Base-by-base conservation (phyloP, 2,329 filamentous ascomycete genomes). In the Fusarium solani-melongenae region DNA sequence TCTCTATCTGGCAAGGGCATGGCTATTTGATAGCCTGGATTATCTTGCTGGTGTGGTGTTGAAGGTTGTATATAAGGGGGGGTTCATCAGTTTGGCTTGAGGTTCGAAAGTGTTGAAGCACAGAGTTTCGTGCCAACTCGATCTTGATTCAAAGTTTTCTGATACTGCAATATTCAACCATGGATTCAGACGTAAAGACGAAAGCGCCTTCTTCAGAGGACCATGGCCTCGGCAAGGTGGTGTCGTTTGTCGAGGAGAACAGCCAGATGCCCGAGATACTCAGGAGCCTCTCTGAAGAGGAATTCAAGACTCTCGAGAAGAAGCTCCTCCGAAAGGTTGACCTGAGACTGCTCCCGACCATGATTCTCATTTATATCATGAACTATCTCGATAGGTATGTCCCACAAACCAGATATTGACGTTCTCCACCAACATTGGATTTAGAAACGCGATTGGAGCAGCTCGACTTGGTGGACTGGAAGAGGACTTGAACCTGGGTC, bases 291-390 rank as follows among this genome's bases (percentile, higher is more conserved):
- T 61, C 58, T 20, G 58, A 61, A 2, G 29, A 46, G 17, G 58
- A 61, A 3, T 24, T 59, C 11, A 61, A 61, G 29, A 15, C 46
- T 44, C 27, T 66, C 15, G 60, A 67, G 39, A 64, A 51, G 51
- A 56, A 57, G 3, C 61, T 64, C 0, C 44, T 62, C 11, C 49
- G 59, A 9, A 67, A 64, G 15, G 61, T 64, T 8, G 51, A 67
- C 5, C 14, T 57, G 6, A 27, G 64, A 4, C 15, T 67, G 12
- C 60, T 64, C 14, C 64, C 60, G 8, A 58, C 39, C 0, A 58
- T 67, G 60, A 64, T 67, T 4, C 9, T 64, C 24, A 67, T 67
- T 2, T 58, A 64, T 10, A 64, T 67, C 39, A 58, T 67, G 60
- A 67, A 67, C 20, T 67, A 67, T 34, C 38, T 27, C 1, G 14